A percentile compares a stretch with the other conserved stretches of the same genome.
These are phyloP conservation scores for Gautieria morchelliformis DNA, from an alignment of 768 basidiomycete species.

Conservation along the genomic window DNA sequence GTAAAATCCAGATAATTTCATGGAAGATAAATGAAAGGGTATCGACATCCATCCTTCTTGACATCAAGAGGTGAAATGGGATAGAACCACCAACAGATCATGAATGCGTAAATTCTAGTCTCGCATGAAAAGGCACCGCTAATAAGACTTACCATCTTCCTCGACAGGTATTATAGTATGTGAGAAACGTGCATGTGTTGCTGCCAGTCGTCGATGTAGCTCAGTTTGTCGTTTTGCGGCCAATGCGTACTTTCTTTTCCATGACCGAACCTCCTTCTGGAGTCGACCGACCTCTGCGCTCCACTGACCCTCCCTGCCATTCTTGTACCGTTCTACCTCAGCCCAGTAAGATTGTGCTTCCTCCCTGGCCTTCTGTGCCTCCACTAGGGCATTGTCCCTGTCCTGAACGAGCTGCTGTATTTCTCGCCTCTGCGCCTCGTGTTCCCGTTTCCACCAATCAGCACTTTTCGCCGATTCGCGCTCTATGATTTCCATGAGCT, in stretches of 20 bases:
- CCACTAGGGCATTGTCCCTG: background rate
- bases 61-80: background rate
- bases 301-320: background rate
- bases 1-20: background rate
- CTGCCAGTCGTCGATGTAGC: background rate
- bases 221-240: background rate
- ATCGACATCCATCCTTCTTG: background rate
- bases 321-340: background rate
- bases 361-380: background rate
- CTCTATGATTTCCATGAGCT: background rate
- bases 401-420: slow-evolving; percentile 1
- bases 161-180: slow-evolving; percentile 4
- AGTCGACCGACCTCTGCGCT: background rate
- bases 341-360: background rate
- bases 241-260: background rate
- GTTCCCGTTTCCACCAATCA: background rate
- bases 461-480: background rate
- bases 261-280: background rate
- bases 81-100: too few relatives aligned
- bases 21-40: background rate
- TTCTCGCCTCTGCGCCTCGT: background rate
- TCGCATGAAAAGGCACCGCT: background rate
- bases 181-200: slow-evolving; percentile 1
- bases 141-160: background rate
- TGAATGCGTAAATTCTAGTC: too few relatives aligned